phyloP scores from a whole-genome alignment of 139 green algal species.

The Chlorella sp. region DNA sequence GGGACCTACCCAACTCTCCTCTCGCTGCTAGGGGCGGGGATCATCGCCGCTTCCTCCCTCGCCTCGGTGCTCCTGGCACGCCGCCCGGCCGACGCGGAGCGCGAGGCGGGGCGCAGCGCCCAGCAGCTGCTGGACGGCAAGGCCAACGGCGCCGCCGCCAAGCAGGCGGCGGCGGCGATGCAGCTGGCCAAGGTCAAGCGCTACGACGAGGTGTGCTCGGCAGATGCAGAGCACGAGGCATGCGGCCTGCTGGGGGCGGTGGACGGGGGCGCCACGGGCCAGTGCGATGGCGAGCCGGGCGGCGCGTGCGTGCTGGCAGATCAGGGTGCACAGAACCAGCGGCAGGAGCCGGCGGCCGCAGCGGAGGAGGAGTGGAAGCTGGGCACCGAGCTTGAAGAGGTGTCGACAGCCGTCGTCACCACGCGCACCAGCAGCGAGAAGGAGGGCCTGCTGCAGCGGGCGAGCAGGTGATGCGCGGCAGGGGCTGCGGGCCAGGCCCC shows the following conservation, averaged over 20 bases:
- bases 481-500: too few relatives aligned
- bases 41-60: conserved; percentile 6
- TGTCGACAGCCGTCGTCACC: background rate
- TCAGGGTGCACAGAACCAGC: background rate
- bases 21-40: background rate
- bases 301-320: background rate
- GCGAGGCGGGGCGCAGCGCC: too few relatives aligned
- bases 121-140: background rate
- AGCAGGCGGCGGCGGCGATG: background rate
- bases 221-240: background rate
- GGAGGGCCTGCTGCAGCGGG: background rate
- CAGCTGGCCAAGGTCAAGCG: conserved; percentile 1
- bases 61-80: background rate
- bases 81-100: background rate
- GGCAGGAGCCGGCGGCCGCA: background rate
- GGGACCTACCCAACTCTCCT: background rate
- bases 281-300: background rate
- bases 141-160: background rate
- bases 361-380: background rate
- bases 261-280: background rate
- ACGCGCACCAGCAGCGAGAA: conserved; percentile 13
- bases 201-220: background rate
- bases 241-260: background rate
- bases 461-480: background rate
- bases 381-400: background rate